A percentile compares a stretch with the other conserved stretches of the same genome.
Evolutionary conservation across 306 rosid genomes (phyloP).

Genomic region (Lathyrus oleraceus): DNA sequence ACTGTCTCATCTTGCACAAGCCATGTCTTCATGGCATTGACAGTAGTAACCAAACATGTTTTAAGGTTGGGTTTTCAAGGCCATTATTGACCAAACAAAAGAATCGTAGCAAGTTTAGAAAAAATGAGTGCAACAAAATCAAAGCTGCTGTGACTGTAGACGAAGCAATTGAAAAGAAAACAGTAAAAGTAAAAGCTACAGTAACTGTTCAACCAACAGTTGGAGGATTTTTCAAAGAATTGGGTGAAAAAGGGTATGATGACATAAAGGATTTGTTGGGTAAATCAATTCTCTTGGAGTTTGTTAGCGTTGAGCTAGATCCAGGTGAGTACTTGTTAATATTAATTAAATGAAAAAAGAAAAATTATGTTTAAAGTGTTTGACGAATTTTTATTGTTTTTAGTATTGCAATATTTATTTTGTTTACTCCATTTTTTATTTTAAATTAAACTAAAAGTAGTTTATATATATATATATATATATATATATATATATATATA

Average conservation of each 20-base stretch:
- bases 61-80: slow-evolving; percentile 28
- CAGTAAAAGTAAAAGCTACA: slow-evolving; percentile 39
- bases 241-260: slow-evolving; percentile 51
- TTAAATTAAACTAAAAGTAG: too few relatives aligned
- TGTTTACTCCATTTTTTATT: too few relatives aligned
- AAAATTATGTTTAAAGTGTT: too few relatives aligned
- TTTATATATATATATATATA: too few relatives aligned
- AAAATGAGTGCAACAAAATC: slow-evolving; percentile 7
- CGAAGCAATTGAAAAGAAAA: neutral
- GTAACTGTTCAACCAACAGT: slow-evolving; percentile 47
- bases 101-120: neutral
- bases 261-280: slow-evolving; percentile 56
- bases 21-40: slow-evolving; percentile 34
- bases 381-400: too few relatives aligned
- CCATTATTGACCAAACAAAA: slow-evolving; percentile 2
- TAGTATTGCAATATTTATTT: too few relatives aligned
- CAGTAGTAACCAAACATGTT: slow-evolving; percentile 1
- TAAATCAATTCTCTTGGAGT: slow-evolving; percentile 55
- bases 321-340: slow-evolving; percentile 29
- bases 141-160: slow-evolving; percentile 34
- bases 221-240: slow-evolving; percentile 44
- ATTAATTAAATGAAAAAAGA: too few relatives aligned
- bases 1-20: slow-evolving; percentile 25
- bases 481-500: too few relatives aligned
- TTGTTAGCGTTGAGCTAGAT: slow-evolving; percentile 50